A percentile compares a stretch with the other conserved stretches of the same genome.
These are phyloP conservation scores for Neurospora sp. DNA, from an alignment of 495 filamentous ascomycete genomes.

Conservation along the genomic window DNA sequence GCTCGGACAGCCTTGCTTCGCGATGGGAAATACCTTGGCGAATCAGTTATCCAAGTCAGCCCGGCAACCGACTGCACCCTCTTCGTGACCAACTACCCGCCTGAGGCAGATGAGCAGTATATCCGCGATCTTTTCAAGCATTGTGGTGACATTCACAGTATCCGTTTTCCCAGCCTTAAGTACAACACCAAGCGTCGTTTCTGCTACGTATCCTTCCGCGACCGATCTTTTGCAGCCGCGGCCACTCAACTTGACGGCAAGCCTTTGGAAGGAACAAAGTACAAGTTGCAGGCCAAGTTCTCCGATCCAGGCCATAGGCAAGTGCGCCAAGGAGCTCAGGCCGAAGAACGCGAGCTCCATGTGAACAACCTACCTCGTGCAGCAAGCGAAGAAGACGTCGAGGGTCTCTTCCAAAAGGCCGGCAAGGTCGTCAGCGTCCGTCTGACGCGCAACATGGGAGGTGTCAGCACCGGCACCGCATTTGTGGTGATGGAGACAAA, in stretches of 20 bases:
- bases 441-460: constrained; percentile 50
- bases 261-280: constrained; percentile 46
- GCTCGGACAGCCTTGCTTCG: constrained; percentile 69
- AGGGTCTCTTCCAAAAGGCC: constrained; percentile 58
- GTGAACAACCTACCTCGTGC: constrained; percentile 61
- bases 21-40: constrained; percentile 64
- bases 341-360: constrained; percentile 82
- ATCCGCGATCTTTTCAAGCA: constrained; percentile 65
- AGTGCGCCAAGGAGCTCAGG: constrained; percentile 66
- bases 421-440: constrained; percentile 62
- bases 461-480: constrained; percentile 59
- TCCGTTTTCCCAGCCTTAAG: constrained; percentile 86
- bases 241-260: constrained; percentile 64
- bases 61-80: constrained; percentile 66
- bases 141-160: constrained; percentile 70
- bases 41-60: constrained; percentile 57
- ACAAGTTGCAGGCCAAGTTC: constrained; percentile 63
- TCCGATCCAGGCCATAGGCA: constrained; percentile 73
- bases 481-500: constrained; percentile 69
- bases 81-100: constrained; percentile 86
- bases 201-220: constrained; percentile 83
- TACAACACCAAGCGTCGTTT: constrained; percentile 81
- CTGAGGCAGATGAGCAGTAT: constrained; percentile 69
- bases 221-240: constrained; percentile 47
- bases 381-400: constrained; percentile 55